These are phyloP conservation scores for Solanum virginianum DNA, from an alignment of 257 asterid species.

Conservation along the genomic window DNA sequence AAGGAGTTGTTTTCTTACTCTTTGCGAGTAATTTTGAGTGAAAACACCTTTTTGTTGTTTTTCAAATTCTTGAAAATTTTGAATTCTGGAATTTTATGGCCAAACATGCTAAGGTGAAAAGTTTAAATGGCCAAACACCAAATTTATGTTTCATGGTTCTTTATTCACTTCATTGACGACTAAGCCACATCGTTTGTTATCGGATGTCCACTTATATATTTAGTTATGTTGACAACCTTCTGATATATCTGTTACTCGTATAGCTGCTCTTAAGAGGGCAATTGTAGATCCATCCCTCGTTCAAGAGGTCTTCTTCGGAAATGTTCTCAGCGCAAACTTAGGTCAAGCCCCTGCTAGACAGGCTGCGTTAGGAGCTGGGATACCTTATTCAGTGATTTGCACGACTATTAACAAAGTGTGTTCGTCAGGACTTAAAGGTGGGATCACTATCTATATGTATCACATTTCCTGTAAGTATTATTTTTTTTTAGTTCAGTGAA, in stretches of 20 bases:
- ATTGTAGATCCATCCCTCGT: conserved; percentile 68
- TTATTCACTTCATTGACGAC: not conserved
- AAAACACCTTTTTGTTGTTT: too few relatives aligned
- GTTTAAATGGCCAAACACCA: too few relatives aligned
- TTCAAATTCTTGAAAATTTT: too few relatives aligned
- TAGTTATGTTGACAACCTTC: not conserved
- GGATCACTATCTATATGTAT: not conserved
- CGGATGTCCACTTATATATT: not conserved
- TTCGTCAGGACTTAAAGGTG: conserved; percentile 95
- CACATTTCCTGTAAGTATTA: not conserved
- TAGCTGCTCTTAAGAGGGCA: conserved; percentile 89
- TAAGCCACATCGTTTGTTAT: not conserved
- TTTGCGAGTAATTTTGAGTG: too few relatives aligned
- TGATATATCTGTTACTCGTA: not conserved
- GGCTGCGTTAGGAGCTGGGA: conserved; percentile 91
- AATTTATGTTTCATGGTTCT: not conserved
- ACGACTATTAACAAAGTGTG: conserved; percentile 92
- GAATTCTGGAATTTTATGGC: too few relatives aligned
- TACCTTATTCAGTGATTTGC: conserved; percentile 82
- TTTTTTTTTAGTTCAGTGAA: too few relatives aligned
- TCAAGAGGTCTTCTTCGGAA: conserved; percentile 92
- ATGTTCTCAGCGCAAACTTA: conserved; percentile 92
- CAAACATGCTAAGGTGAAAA: too few relatives aligned
- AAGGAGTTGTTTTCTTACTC: too few relatives aligned
- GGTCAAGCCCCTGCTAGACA: conserved; percentile 99